phyloP scores from a whole-genome alignment of 1,284 basidiomycete genomes.

The Schizophyllum amplum region DNA sequence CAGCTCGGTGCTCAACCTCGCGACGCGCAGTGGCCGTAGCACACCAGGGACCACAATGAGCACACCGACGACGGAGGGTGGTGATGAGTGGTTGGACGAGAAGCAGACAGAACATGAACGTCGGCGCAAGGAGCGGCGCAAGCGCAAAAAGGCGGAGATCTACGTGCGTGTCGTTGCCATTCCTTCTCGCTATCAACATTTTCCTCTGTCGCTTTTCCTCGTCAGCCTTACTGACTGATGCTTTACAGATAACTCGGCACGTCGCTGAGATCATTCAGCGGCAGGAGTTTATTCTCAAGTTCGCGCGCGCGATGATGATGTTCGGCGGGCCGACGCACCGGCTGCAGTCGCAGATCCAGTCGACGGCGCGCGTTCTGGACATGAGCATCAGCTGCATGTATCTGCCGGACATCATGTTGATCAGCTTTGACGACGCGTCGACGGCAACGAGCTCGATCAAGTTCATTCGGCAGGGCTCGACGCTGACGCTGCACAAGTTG shows the following conservation, averaged over 20 bases:
- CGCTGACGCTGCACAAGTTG: conserved; percentile 73
- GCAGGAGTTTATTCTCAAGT: conserved; percentile 87
- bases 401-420: conserved; percentile 76
- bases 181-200: background rate
- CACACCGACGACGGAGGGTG: conserved; percentile 14
- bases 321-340: conserved; percentile 90
- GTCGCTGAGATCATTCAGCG: conserved; percentile 82
- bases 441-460: conserved; percentile 86
- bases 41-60: conserved; percentile 18
- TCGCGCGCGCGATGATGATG: conserved; percentile 90
- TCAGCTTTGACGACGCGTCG: conserved; percentile 74
- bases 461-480: conserved; percentile 71
- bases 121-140: conserved; percentile 46
- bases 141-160: conserved; percentile 71
- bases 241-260: conserved; percentile 74
- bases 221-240: background rate
- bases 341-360: conserved; percentile 80
- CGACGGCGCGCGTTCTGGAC: conserved; percentile 81
- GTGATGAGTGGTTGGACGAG: conserved; percentile 21
- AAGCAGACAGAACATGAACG: conserved; percentile 25
- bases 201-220: background rate
- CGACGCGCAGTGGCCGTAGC: conserved; percentile 19
- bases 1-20: conserved; percentile 2
- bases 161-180: conserved; percentile 42
- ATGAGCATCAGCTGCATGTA: conserved; percentile 82